Conservation (phyloP, 2,329 filamentous ascomycete species). For the Parastagonospora avenae region DNA sequence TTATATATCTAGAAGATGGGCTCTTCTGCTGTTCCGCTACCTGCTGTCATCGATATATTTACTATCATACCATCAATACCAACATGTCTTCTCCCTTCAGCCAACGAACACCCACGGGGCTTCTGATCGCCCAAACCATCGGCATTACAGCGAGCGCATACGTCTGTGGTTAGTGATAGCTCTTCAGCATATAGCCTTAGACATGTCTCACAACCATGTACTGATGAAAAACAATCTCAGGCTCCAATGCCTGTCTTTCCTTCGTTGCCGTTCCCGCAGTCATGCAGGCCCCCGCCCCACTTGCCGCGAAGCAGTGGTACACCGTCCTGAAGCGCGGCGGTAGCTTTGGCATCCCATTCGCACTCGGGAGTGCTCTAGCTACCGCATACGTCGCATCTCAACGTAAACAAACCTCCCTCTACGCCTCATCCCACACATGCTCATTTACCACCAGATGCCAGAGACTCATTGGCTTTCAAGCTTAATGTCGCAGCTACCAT, state of each 20-base stretch:
- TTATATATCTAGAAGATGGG: too few relatives aligned
- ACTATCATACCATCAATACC: neutral
- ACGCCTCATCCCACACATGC: neutral
- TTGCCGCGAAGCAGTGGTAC: conserved; percentile 63
- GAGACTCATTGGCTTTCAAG: conserved; percentile 42
- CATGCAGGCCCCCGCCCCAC: conserved; percentile 60
- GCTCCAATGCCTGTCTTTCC: conserved; percentile 47
- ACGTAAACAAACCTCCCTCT: conserved; percentile 28
- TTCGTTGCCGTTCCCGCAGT: conserved; percentile 57
- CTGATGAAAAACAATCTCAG: conserved; percentile 19
- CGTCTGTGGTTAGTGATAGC: conserved; percentile 44
- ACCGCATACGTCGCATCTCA: conserved; percentile 56
- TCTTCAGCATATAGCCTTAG: neutral
- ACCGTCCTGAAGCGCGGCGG: conserved; percentile 50
- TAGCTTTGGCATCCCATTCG: conserved; percentile 47
- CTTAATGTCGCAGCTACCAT: conserved; percentile 55
- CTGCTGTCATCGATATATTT: neutral
- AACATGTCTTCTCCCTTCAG: conserved; percentile 29
- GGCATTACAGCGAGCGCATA: conserved; percentile 59
- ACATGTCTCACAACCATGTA: neutral
- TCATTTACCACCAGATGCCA: conserved; percentile 22
- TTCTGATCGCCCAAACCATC: conserved; percentile 57
- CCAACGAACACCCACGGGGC: conserved; percentile 32
- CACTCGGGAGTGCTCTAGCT: conserved; percentile 49
- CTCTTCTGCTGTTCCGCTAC: neutral